Evolutionary conservation across 192 early-diverging fungal genomes (phyloP).

Genomic region (Phycomyces blakesleeanus): DNA sequence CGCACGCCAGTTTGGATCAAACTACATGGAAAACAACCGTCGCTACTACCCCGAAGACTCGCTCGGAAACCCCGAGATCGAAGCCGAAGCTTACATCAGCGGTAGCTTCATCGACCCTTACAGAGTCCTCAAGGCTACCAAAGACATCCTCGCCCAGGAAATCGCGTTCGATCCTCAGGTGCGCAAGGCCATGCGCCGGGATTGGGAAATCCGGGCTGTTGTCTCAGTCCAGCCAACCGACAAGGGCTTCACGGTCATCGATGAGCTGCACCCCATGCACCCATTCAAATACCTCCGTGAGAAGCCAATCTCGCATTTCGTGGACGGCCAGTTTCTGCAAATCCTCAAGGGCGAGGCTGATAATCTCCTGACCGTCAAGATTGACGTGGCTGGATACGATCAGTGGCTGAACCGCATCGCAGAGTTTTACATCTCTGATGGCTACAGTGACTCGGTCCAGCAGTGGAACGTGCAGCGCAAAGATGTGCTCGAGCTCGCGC

Average conservation of each 20-base stretch:
- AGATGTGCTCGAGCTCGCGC: constrained; percentile 55
- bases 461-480: constrained; percentile 79
- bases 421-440: constrained; percentile 56
- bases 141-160: constrained; percentile 67
- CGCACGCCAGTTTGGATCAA: constrained; percentile 59
- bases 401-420: constrained; percentile 47
- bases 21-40: constrained; percentile 47
- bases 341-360: constrained; percentile 70
- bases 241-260: constrained; percentile 72
- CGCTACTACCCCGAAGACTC: constrained; percentile 64
- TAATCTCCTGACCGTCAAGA: constrained; percentile 60
- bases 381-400: constrained; percentile 47
- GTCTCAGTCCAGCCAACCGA: constrained; percentile 78
- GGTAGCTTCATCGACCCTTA: constrained; percentile 45
- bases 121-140: constrained; percentile 63
- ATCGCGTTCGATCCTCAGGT: constrained; percentile 80
- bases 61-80: constrained; percentile 44
- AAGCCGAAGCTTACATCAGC: constrained; percentile 49
- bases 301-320: constrained; percentile 72
- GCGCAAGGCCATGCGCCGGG: constrained; percentile 67
- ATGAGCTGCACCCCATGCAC: constrained; percentile 67
- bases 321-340: constrained; percentile 71
- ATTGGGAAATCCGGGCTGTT: constrained; percentile 64
- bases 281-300: constrained; percentile 82
- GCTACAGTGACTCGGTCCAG: constrained; percentile 53